These are phyloP conservation scores for Huiozyma naganishii DNA, from an alignment of 805 yeast species.

Conservation along the genomic window DNA sequence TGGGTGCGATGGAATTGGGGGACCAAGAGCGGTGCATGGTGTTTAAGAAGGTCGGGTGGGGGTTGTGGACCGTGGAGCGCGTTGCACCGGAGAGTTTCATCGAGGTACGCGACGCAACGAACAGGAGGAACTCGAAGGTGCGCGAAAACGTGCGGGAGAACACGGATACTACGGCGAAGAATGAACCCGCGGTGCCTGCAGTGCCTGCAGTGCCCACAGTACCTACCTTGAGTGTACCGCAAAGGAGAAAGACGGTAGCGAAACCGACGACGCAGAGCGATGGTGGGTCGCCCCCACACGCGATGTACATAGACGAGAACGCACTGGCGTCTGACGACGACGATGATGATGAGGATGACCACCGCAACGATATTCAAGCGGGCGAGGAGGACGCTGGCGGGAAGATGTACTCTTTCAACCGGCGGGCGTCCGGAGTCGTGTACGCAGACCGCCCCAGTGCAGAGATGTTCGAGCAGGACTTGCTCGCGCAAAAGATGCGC, in stretches of 20 bases:
- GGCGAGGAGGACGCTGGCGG: background rate
- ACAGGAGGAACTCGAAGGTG: constrained; percentile 29
- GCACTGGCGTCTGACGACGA: constrained; percentile 26
- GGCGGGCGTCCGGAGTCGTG: constrained; percentile 21
- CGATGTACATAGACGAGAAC: constrained; percentile 31
- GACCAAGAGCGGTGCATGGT: constrained; percentile 42
- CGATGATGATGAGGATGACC: constrained; percentile 13
- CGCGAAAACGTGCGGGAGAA: constrained; percentile 26
- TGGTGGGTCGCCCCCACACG: background rate
- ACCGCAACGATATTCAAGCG: background rate
- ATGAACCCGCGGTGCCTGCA: background rate
- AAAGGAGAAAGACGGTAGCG: background rate
- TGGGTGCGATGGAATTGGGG: constrained; percentile 74
- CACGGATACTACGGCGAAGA: constrained; percentile 12
- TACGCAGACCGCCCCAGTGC: constrained; percentile 16
- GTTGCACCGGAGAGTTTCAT: constrained; percentile 20
- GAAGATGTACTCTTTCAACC: constrained; percentile 4
- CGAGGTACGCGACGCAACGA: constrained; percentile 34
- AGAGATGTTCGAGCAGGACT: constrained; percentile 8
- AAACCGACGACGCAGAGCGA: background rate
- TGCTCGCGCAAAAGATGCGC: constrained; percentile 9
- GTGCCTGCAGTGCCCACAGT: background rate
- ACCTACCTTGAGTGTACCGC: background rate
- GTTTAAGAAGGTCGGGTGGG: constrained; percentile 97
- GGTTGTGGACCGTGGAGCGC: constrained; percentile 72